Evolutionary conservation across 805 yeast genomes (phyloP).

Genomic region (Lachancea mirantina): DNA sequence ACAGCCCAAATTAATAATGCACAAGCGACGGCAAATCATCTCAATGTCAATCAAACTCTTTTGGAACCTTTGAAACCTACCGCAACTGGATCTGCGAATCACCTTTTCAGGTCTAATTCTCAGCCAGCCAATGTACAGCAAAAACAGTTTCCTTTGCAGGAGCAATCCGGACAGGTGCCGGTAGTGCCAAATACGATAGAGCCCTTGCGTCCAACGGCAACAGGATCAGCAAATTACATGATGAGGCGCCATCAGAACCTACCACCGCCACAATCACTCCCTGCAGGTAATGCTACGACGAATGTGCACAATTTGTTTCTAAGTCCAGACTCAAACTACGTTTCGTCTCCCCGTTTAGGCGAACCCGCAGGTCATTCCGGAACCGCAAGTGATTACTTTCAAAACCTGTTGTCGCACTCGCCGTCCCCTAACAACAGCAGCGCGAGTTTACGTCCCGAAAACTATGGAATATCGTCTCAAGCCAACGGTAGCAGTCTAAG

Average conservation of each 20-base stretch:
- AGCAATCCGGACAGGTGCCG: too few species aligned
- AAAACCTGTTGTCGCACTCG: slow-evolving; percentile 23
- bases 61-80: slow-evolving; percentile 31
- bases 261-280: slow-evolving; percentile 1
- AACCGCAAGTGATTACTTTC: slow-evolving; percentile 24
- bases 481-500: too few species aligned
- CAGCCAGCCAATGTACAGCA: background rate
- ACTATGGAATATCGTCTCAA: too few species aligned
- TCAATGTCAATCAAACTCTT: slow-evolving; percentile 13
- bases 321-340: too few species aligned
- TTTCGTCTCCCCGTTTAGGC: too few species aligned
- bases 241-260: too few species aligned
- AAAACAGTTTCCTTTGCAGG: background rate
- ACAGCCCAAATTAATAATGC: slow-evolving; percentile 46
- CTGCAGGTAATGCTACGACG: background rate
- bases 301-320: too few species aligned
- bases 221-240: slow-evolving; percentile 32
- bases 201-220: slow-evolving; percentile 30
- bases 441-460: too few species aligned
- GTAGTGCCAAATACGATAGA: too few species aligned
- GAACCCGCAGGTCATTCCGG: too few species aligned
- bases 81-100: slow-evolving; percentile 31
- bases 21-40: slow-evolving; percentile 30
- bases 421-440: slow-evolving; percentile 24
- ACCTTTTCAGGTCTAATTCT: slow-evolving; percentile 20